Evolutionary conservation across 1,139 yeast species (phyloP).

Genomic region (Sugiyamaella grinbergsii): DNA sequence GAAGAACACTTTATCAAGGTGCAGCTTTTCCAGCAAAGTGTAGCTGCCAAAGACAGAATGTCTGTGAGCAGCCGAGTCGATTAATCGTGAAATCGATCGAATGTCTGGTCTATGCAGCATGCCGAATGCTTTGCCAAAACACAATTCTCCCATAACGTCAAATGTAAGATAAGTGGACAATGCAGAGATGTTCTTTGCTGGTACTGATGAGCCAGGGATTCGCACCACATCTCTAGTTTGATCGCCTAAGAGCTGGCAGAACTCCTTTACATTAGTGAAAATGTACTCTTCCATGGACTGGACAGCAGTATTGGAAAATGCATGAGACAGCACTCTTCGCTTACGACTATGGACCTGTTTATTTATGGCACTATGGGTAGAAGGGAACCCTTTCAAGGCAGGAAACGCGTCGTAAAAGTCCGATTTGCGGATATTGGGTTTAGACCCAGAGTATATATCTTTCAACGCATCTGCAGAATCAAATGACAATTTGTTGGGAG

Average conservation of each 20-base stretch:
- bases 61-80: slow-evolving; percentile 29
- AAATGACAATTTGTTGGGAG: slow-evolving; percentile 25
- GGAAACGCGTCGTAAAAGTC: slow-evolving; percentile 30
- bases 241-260: slow-evolving; percentile 27
- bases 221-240: slow-evolving; percentile 23
- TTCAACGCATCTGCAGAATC: slow-evolving; percentile 26
- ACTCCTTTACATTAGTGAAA: slow-evolving; percentile 25
- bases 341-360: slow-evolving; percentile 29
- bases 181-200: slow-evolving; percentile 27
- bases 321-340: slow-evolving; percentile 28
- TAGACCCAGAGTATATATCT: slow-evolving; percentile 28
- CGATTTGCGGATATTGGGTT: slow-evolving; percentile 26
- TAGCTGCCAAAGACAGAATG: slow-evolving; percentile 27
- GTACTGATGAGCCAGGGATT: slow-evolving; percentile 13
- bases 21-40: slow-evolving; percentile 24
- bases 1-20: slow-evolving; percentile 27
- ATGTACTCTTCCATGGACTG: slow-evolving; percentile 28
- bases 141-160: slow-evolving; percentile 31
- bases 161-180: slow-evolving; percentile 26
- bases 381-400: slow-evolving; percentile 30
- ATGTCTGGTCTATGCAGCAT: slow-evolving; percentile 27
- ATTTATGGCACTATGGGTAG: slow-evolving; percentile 28
- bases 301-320: slow-evolving; percentile 27
- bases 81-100: slow-evolving; percentile 25
- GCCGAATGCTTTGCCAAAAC: slow-evolving; percentile 30